These are phyloP conservation scores for Leccinum aurantiacum DNA, from an alignment of 768 basidiomycete genomes.

Conservation along the genomic window DNA sequence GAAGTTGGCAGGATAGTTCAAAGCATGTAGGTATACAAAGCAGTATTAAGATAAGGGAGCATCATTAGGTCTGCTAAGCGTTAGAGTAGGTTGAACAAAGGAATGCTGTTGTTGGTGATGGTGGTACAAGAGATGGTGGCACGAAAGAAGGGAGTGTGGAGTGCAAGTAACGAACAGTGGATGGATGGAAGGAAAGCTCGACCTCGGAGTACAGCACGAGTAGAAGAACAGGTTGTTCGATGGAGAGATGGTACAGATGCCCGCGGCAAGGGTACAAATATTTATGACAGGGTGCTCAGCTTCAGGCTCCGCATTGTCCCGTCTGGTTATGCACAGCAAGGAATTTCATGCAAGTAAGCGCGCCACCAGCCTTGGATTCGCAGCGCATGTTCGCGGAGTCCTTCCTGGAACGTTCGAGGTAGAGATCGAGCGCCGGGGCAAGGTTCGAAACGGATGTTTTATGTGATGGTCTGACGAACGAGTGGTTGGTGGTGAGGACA, in stretches of 20 bases:
- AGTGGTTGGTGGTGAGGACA: constrained; percentile 37
- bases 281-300: constrained; percentile 6
- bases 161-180: background rate
- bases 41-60: background rate
- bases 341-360: constrained; percentile 52
- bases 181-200: background rate
- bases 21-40: constrained; percentile 6
- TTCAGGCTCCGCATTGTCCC: constrained; percentile 17
- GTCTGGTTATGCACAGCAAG: constrained; percentile 43
- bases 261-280: background rate
- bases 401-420: background rate
- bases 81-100: constrained; percentile 11
- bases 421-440: constrained; percentile 4
- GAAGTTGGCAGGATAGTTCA: background rate
- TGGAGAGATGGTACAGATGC: constrained; percentile 10
- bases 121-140: constrained; percentile 10
- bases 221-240: constrained; percentile 13
- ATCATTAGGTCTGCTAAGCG: background rate
- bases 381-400: constrained; percentile 1
- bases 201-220: constrained; percentile 11
- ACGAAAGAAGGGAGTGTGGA: background rate
- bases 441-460: background rate
- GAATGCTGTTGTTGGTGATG: constrained; percentile 6
- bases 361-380: constrained; percentile 17
- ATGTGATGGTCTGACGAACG: constrained; percentile 25